phyloP scores from a whole-genome alignment of 768 basidiomycete genomes.

The Lentinula aciculospora region DNA sequence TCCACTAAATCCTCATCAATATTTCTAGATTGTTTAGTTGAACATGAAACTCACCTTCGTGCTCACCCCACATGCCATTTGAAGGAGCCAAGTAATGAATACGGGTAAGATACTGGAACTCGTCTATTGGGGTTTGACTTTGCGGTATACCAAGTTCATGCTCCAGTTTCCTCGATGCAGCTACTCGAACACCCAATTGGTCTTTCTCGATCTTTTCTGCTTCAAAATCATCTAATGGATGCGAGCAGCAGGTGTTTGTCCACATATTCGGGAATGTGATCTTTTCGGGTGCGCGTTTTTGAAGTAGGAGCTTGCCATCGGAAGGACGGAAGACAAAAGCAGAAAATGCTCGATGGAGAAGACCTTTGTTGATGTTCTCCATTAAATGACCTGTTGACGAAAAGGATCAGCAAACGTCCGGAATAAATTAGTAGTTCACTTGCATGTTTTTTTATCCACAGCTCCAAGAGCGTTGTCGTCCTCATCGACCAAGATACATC shows the following conservation, averaged over 20 bases:
- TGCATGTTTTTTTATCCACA: conserved; percentile 95
- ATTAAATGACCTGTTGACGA: conserved; percentile 81
- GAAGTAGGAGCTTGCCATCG: conserved; percentile 89
- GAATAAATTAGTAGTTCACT: conserved; percentile 20
- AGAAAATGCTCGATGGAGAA: conserved; percentile 97
- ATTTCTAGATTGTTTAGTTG: background rate
- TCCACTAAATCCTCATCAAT: conserved; percentile 59
- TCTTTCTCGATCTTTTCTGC: conserved; percentile 71
- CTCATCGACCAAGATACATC: conserved; percentile 89
- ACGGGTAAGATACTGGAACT: conserved; percentile 91
- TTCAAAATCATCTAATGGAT: conserved; percentile 90
- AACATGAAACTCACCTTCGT: conserved; percentile 65
- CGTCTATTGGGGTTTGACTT: conserved; percentile 68
- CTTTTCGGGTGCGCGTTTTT: conserved; percentile 96
- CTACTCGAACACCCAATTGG: conserved; percentile 79
- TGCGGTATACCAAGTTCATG: conserved; percentile 94
- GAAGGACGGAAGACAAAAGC: conserved; percentile 94
- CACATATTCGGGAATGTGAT: conserved; percentile 99
- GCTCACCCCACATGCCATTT: conserved; percentile 93
- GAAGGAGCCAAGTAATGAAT: conserved; percentile 98
- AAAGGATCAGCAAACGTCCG: background rate
- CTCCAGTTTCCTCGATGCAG: conserved; percentile 93
- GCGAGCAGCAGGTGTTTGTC: conserved; percentile 99
- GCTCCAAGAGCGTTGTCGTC: conserved; percentile 81
- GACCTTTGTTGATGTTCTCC: conserved; percentile 91